Conservation (phyloP, 768 basidiomycete species). For the Postia placenta region DNA sequence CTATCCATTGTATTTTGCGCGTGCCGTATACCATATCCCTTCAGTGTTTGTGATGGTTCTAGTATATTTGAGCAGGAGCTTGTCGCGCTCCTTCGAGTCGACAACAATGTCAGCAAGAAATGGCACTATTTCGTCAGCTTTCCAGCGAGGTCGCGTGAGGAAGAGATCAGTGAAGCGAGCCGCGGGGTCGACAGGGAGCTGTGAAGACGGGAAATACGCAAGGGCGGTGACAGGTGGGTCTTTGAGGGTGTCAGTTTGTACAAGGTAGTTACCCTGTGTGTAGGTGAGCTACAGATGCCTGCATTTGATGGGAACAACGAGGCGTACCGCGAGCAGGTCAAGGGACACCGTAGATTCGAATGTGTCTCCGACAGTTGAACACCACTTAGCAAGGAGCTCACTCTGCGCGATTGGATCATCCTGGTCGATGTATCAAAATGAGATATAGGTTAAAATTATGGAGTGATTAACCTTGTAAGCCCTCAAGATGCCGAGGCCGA, state of each 20-base stretch:
- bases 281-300: background rate
- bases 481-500: conserved; percentile 72
- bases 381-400: conserved; percentile 65
- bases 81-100: conserved; percentile 84
- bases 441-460: no score
- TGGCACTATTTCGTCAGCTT: conserved; percentile 69
- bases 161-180: conserved; percentile 87
- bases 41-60: conserved; percentile 64
- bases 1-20: conserved; percentile 53
- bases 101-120: conserved; percentile 81
- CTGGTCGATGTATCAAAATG: no score
- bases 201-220: conserved; percentile 70
- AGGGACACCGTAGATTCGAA: conserved; percentile 63
- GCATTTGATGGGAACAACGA: background rate
- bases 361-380: conserved; percentile 66
- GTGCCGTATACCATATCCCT: conserved; percentile 70
- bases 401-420: conserved; percentile 50
- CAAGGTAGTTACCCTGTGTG: conserved; percentile 70
- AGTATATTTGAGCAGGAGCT: conserved; percentile 80
- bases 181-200: conserved; percentile 70
- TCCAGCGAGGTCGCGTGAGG: conserved; percentile 71
- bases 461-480: conserved; percentile 56
- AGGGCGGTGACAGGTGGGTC: conserved; percentile 32
- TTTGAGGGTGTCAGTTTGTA: conserved; percentile 31
- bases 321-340: conserved; percentile 59